phyloP scores from a whole-genome alignment of 768 basidiomycete species.

The Tricholoma saponaceum region DNA sequence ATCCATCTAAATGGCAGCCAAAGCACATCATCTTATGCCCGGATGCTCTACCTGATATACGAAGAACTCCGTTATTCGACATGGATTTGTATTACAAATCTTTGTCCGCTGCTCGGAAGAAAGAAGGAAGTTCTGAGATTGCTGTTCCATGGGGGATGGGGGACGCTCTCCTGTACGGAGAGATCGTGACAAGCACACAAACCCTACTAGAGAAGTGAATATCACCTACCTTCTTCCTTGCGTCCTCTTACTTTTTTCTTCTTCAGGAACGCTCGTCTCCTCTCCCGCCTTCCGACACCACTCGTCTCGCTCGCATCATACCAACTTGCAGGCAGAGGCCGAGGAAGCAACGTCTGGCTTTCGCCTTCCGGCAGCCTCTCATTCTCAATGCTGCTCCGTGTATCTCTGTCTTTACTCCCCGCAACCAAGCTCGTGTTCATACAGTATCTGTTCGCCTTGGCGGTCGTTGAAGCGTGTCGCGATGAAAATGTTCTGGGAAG shows the following conservation, averaged over 20 bases:
- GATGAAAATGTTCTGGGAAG: slow-evolving; percentile 50
- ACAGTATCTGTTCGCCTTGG: slow-evolving; percentile 89
- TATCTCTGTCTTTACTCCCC: slow-evolving; percentile 47
- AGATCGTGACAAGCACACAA: slow-evolving; percentile 91
- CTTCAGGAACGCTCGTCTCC: slow-evolving; percentile 71
- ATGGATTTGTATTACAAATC: slow-evolving; percentile 54
- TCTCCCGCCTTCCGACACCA: slow-evolving; percentile 68
- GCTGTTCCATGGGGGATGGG: slow-evolving; percentile 54
- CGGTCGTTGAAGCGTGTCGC: slow-evolving; percentile 83
- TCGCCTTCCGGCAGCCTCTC: slow-evolving; percentile 88
- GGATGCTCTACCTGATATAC: slow-evolving; percentile 43
- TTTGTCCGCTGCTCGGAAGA: slow-evolving; percentile 33
- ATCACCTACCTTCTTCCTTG: not conserved
- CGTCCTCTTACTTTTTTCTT: slow-evolving; percentile 1
- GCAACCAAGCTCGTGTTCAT: slow-evolving; percentile 79
- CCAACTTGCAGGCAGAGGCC: slow-evolving; percentile 85
- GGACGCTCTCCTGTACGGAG: slow-evolving; percentile 79
- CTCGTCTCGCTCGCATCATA: slow-evolving; percentile 81
- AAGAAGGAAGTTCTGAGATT: slow-evolving; percentile 17
- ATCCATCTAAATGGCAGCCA: slow-evolving; percentile 35
- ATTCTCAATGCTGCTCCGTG: slow-evolving; percentile 71
- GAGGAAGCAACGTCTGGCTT: slow-evolving; percentile 88
- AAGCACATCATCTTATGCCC: slow-evolving; percentile 54
- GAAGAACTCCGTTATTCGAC: slow-evolving; percentile 74
- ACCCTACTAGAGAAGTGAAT: slow-evolving; percentile 89